Evolutionary conservation across 1,139 yeast species (phyloP).

Genomic region (Hemisphaericaspora xylofermentans): DNA sequence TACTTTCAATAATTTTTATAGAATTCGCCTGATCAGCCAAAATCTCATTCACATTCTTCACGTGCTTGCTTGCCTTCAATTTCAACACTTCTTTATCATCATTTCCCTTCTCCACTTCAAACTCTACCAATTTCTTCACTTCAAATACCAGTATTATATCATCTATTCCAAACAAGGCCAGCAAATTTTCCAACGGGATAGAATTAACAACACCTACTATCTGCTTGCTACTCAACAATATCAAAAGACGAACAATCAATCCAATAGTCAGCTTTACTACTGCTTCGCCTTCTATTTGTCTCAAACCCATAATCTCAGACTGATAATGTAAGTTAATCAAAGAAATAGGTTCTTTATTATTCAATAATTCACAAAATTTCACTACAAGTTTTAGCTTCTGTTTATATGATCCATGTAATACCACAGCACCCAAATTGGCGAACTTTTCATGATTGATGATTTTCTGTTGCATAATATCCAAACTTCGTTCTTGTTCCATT

Average conservation of each 20-base stretch:
- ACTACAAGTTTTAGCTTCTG: slow-evolving; percentile 30
- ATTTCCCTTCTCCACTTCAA: not conserved
- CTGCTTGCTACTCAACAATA: slow-evolving; percentile 2
- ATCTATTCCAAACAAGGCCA: slow-evolving; percentile 2
- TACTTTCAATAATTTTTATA: slow-evolving; percentile 4
- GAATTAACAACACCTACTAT: slow-evolving; percentile 8
- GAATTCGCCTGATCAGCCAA: slow-evolving; percentile 4
- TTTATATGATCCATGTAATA: slow-evolving; percentile 33
- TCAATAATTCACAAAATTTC: slow-evolving; percentile 20
- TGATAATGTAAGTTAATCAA: slow-evolving; percentile 5
- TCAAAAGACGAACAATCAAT: slow-evolving; percentile 3
- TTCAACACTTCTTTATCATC: slow-evolving; percentile 2
- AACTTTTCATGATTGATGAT: slow-evolving; percentile 15
- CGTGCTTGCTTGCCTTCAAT: not conserved
- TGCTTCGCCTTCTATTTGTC: slow-evolving; percentile 2
- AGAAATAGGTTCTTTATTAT: slow-evolving; percentile 12
- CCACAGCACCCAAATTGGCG: slow-evolving; percentile 25
- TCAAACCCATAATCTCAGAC: slow-evolving; percentile 5
- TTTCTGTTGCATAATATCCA: slow-evolving; percentile 12
- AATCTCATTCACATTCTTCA: not conserved
- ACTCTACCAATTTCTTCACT: slow-evolving; percentile 4
- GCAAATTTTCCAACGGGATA: slow-evolving; percentile 2
- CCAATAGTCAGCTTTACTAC: not conserved
- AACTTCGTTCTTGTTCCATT: slow-evolving; percentile 6
- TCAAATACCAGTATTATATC: slow-evolving; percentile 1